Base-by-base conservation (phyloP, 768 basidiomycete species). In the Cystofilobasidium capitatum region DNA sequence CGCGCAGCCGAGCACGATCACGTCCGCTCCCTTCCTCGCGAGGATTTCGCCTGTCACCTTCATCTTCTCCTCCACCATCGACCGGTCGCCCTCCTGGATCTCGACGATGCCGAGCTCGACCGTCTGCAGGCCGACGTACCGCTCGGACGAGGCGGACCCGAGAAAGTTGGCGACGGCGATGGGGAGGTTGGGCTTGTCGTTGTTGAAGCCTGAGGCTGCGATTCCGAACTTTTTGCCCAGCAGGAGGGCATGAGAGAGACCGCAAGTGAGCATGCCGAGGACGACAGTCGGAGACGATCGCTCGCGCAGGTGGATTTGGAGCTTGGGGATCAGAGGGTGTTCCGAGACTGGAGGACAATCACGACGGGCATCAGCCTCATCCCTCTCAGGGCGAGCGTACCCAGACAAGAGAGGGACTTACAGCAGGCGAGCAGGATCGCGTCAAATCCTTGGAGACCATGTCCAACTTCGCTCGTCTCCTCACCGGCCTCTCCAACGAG, bases 361-460 rank as follows among this genome's bases (percentile, higher is more conserved):
- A n/a, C n/a, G n/a, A n/a, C n/a, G n/a, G n/a, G n/a, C 58, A 1
- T 62, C 58, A 6, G 70, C 72, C 36, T 71, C 66, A 59, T 64
- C 68, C 24, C 17, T 17, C 8, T 64, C 31, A 17, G 70, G 10
- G 40, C 36, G 8, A 13, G 55, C 17, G 3, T 49, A 35, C 7
- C 36, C 22, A n/a, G 35, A 33, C 55, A 26, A 17, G 55, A 57
- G 16, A 33, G 24, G 35, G 55, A 58, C 72, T 29, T 44, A 71
- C 72, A 73, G 66, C 72, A 73, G 33, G 71, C 71, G 1, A 73
- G 66, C 33, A 73, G 65, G 62, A 71, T 70, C 2, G 66, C 72
- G 44, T 73, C 70, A 29, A 65, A 69, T 9, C 5, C 55, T 24
- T 24, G 20, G 26, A 57, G 35, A 29, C 55, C 24, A 22, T 24